phyloP scores from a whole-genome alignment of 2,329 filamentous ascomycete species.

The Teratosphaeria gauchensis region DNA sequence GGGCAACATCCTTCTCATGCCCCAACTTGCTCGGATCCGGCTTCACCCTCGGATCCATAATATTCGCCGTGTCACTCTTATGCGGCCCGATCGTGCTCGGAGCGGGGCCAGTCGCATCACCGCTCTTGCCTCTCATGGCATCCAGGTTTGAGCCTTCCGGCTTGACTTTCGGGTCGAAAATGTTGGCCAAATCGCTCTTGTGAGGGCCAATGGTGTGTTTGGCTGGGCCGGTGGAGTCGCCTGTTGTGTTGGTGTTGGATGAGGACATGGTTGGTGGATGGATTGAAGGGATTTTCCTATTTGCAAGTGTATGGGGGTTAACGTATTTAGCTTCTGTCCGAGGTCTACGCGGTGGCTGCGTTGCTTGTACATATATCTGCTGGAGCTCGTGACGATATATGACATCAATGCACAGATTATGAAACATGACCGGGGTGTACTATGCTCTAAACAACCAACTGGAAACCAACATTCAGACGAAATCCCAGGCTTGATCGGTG shows the following conservation, averaged over 20 bases:
- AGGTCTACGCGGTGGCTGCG: no score
- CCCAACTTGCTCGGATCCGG: conserved; percentile 17
- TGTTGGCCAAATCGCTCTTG: background rate
- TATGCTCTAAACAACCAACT: no score
- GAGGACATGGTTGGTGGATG: background rate
- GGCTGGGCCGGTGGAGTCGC: background rate
- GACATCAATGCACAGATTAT: no score
- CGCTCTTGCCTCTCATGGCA: background rate
- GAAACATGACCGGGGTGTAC: no score
- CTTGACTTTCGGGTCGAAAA: background rate
- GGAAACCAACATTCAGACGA: no score
- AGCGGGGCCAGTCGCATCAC: conserved; percentile 10
- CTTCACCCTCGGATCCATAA: conserved; percentile 15
- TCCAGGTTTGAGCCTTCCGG: background rate
- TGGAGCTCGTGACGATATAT: no score
- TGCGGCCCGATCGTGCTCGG: conserved; percentile 15
- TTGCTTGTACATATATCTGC: no score
- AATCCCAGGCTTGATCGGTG: no score
- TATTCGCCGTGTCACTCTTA: conserved; percentile 11
- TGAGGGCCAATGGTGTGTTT: background rate
- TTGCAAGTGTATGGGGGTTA: no score
- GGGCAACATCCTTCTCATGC: conserved; percentile 10
- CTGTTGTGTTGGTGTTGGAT: background rate
- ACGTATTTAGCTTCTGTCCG: no score
- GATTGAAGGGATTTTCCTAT: background rate